Evolutionary conservation across 805 yeast species (phyloP).

Genomic region (Saturnispora zaruensis): DNA sequence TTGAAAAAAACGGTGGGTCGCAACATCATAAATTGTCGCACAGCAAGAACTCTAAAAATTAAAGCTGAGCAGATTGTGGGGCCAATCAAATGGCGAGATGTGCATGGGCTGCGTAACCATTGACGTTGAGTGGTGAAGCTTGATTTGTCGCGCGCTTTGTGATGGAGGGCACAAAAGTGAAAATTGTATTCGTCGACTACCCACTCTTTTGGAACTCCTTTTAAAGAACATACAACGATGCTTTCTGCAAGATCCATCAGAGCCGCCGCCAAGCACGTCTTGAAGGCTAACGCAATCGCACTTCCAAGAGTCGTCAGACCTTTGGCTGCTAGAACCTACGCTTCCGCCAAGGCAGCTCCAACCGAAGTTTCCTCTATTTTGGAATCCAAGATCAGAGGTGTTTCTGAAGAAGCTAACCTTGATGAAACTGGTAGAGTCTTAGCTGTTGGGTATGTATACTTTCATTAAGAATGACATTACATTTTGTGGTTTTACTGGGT

Average conservation of each 20-base stretch:
- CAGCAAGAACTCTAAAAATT: too few species aligned
- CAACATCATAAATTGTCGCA: neutral
- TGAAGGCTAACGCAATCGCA: constrained; percentile 42
- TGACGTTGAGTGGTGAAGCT: neutral
- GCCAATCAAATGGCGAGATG: constrained; percentile 7
- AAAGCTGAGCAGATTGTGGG: neutral
- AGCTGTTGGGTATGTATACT: constrained; percentile 76
- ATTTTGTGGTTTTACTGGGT: neutral
- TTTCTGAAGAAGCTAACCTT: constrained; percentile 92
- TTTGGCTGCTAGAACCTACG: constrained; percentile 66
- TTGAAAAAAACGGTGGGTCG: too few species aligned
- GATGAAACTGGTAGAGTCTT: constrained; percentile 99
- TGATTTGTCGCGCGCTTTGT: neutral
- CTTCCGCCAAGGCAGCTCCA: constrained; percentile 96
- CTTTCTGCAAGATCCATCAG: constrained; percentile 82
- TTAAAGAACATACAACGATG: constrained; percentile 35
- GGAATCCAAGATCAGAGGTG: constrained; percentile 99
- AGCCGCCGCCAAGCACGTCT: constrained; percentile 75
- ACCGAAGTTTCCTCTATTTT: constrained; percentile 98
- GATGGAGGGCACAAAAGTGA: neutral
- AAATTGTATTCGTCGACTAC: neutral
- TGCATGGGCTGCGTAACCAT: constrained; percentile 9
- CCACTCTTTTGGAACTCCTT: neutral
- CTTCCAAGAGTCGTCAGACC: constrained; percentile 61
- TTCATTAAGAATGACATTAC: neutral